These are phyloP conservation scores for Parachaetomium inaequale DNA, from an alignment of 495 filamentous ascomycete genomes.

Conservation along the genomic window DNA sequence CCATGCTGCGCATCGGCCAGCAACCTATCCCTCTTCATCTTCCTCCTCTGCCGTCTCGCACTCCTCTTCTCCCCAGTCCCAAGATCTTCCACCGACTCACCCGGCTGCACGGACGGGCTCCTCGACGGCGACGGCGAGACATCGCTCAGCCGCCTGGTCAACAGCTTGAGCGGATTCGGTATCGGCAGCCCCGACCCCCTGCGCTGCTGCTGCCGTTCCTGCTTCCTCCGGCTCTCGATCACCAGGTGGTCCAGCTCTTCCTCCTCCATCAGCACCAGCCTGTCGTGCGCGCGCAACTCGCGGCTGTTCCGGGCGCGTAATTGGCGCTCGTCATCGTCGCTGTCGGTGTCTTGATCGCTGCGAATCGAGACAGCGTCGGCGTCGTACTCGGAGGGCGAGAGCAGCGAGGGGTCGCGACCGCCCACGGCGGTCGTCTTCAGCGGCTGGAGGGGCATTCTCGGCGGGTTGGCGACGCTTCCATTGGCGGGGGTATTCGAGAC, in stretches of 20 bases:
- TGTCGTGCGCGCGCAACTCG: slow-evolving; percentile 68
- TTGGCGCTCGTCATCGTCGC: slow-evolving; percentile 68
- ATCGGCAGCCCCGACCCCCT: slow-evolving; percentile 43
- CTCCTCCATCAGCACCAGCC: slow-evolving; percentile 77
- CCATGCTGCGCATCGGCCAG: slow-evolving; percentile 49
- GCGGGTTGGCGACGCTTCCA: not conserved
- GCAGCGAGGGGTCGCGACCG: slow-evolving; percentile 42
- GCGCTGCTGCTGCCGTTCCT: slow-evolving; percentile 52
- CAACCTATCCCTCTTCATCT: slow-evolving; percentile 48
- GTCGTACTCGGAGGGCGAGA: slow-evolving; percentile 63
- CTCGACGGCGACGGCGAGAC: slow-evolving; percentile 28
- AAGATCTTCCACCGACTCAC: slow-evolving; percentile 28
- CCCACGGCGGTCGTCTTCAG: slow-evolving; percentile 26
- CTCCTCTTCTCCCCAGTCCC: slow-evolving; percentile 54
- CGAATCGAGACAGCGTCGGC: slow-evolving; percentile 64
- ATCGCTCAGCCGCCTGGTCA: slow-evolving; percentile 37
- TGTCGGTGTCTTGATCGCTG: slow-evolving; percentile 72
- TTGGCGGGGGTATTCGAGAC: not conserved
- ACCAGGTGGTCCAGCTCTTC: slow-evolving; percentile 82
- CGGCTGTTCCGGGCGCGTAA: slow-evolving; percentile 61
- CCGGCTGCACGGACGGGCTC: slow-evolving; percentile 30
- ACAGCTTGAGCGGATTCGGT: slow-evolving; percentile 44
- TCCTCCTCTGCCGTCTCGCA: slow-evolving; percentile 38
- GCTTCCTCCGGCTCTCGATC: slow-evolving; percentile 44
- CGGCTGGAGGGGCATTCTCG: slow-evolving; percentile 25